Evolutionary conservation across 768 basidiomycete genomes (phyloP), one percentile per base, ranked within the genome.

Genomic region (Panaeolus cyanescens): DNA sequence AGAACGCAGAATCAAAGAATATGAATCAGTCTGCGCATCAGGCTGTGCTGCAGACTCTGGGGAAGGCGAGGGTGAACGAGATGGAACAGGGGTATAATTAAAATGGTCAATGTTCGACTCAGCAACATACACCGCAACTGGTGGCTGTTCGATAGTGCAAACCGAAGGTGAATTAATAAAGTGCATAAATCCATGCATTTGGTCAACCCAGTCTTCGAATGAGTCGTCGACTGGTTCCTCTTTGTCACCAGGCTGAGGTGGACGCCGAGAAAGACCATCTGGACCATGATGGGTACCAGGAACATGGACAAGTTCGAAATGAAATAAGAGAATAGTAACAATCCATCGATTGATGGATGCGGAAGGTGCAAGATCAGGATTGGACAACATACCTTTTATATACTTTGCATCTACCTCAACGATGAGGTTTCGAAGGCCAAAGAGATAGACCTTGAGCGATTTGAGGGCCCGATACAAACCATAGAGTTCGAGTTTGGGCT

Each of bases 401-500:
- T 75, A 80, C 31, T 68, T 68, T 13, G 74, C 73, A 55, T 75
- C 71, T 0, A 73, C 68, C 34, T 77, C 73, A 4, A 74, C 65
- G 1, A 62, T 54, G 2, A 72, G 62, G 15, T 68, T 66, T 2
- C 54, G 42, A 0, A 74, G 60, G 0, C 77, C 67, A 28, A 76
- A 62, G 2, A 76, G 56, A 32, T 65, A 72, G 0, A 75, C 36
- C 0, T 64, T 0, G 60, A 55, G 54, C 69, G n/a, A n/a, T n/a
- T n/a, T n/a, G n/a, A n/a, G n/a, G n/a, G n/a, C n/a, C n/a, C n/a
- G n/a, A n/a, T n/a, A 75, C 2, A 76, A 60, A 1, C 74, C 66
- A 56, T 72, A 76, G 0, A 79, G 61, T 58, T 79, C 77, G 2
- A 76, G 25, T 54, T 80, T 78, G 0, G 75, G 62, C 54, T 76